Evolutionary conservation across 2,329 filamentous ascomycete genomes (phyloP).

Genomic region (Colletotrichum spaethianum): DNA sequence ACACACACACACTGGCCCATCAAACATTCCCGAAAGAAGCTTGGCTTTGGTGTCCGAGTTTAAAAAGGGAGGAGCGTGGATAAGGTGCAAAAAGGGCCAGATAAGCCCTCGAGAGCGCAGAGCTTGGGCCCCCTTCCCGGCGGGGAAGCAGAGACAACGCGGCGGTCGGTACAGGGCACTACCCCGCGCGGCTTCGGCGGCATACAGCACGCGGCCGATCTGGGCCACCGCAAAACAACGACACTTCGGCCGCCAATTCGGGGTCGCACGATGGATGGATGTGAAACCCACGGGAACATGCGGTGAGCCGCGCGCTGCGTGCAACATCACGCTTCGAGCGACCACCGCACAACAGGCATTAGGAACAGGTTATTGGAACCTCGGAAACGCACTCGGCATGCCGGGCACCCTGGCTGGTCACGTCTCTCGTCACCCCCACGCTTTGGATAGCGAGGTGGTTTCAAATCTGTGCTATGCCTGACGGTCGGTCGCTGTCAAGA

Average conservation of each 20-base stretch:
- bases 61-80: background rate
- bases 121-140: background rate
- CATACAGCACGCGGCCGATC: constrained; percentile 1
- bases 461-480: background rate
- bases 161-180: background rate
- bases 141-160: background rate
- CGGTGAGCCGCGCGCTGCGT: constrained; percentile 4
- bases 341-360: background rate
- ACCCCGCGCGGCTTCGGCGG: background rate
- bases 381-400: background rate
- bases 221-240: background rate
- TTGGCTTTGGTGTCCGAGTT: background rate
- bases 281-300: constrained; percentile 11
- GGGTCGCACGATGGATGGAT: constrained; percentile 1
- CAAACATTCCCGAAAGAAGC: background rate
- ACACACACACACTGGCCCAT: too few species aligned
- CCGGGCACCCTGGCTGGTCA: background rate
- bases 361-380: background rate
- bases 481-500: background rate
- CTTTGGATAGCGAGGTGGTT: constrained; percentile 18
- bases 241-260: background rate
- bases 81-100: background rate
- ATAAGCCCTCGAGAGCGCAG: background rate
- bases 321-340: background rate
- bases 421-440: background rate